phyloP scores from a whole-genome alignment of 2,329 filamentous ascomycete species.

The Fusarium stilboides region DNA sequence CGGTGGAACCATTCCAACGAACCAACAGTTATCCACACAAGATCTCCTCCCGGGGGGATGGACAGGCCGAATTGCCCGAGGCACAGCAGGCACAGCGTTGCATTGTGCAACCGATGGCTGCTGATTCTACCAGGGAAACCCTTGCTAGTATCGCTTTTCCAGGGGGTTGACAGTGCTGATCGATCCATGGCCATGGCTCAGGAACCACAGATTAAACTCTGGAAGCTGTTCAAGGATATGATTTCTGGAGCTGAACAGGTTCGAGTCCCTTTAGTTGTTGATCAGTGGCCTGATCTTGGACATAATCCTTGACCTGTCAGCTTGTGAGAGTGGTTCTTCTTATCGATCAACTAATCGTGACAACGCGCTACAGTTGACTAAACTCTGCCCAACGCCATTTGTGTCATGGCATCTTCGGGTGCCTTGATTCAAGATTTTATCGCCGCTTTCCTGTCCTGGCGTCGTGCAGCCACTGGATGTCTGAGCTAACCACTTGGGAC shows the following conservation, averaged over 20 bases:
- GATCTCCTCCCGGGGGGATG: neutral
- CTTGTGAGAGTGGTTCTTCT: slow-evolving; percentile 9
- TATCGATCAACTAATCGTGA: neutral
- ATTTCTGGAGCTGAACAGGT: no score
- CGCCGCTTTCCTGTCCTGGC: neutral
- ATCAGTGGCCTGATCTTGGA: neutral
- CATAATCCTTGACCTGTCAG: neutral
- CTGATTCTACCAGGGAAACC: neutral
- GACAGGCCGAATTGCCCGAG: neutral
- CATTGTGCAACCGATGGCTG: neutral
- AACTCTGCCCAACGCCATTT: slow-evolving; percentile 21
- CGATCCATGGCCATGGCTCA: slow-evolving; percentile 15
- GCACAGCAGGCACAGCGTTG: neutral
- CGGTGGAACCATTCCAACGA: slow-evolving; percentile 3
- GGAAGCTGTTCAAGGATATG: neutral
- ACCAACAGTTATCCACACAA: neutral
- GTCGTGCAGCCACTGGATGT: slow-evolving; percentile 1
- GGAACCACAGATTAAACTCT: slow-evolving; percentile 14
- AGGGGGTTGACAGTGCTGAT: neutral
- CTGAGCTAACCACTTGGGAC: slow-evolving; percentile 8
- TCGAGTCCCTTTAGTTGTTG: neutral
- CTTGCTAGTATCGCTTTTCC: no score
- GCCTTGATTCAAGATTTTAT: neutral
- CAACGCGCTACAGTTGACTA: neutral
- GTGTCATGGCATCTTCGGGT: slow-evolving; percentile 8